phyloP scores from a whole-genome alignment of 208 protist species.

The Trypanosoma scelopori region DNA sequence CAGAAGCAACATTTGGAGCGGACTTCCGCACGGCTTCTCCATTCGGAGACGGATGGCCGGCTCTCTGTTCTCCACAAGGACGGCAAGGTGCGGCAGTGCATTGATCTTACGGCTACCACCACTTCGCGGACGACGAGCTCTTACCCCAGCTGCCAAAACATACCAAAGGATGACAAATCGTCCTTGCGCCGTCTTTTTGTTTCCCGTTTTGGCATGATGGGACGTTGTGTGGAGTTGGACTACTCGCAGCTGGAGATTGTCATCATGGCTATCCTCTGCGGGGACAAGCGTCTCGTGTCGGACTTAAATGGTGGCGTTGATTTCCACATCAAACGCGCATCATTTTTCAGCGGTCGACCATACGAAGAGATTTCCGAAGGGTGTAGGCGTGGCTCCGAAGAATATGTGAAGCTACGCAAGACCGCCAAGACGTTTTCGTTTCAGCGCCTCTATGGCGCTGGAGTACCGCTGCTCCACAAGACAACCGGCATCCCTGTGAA shows the following conservation, averaged over 20 bases:
- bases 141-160: constrained; percentile 88
- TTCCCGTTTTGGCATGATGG: constrained; percentile 78
- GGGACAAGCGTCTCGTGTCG: constrained; percentile 56
- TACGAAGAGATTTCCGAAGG: constrained; percentile 82
- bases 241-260: constrained; percentile 91
- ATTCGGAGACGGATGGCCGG: constrained; percentile 35
- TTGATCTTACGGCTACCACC: constrained; percentile 80
- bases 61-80: constrained; percentile 69
- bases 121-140: constrained; percentile 82
- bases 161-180: constrained; percentile 87
- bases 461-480: constrained; percentile 77
- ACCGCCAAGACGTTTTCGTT: constrained; percentile 91
- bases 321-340: constrained; percentile 87
- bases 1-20: constrained; percentile 65
- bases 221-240: constrained; percentile 84
- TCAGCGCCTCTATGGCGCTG: constrained; percentile 88
- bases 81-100: constrained; percentile 63
- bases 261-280: constrained; percentile 75
- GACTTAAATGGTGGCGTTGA: constrained; percentile 80
- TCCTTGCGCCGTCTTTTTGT: constrained; percentile 73
- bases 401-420: constrained; percentile 72
- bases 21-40: constrained; percentile 54
- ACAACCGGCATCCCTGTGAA: constrained; percentile 79
- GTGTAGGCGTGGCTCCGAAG: constrained; percentile 53
- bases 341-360: constrained; percentile 78